Percentiles rank a stretch among this genome's conserved stretches.
Conservation (phyloP, 2,329 filamentous ascomycete genomes). For the Apiospora sp. region DNA sequence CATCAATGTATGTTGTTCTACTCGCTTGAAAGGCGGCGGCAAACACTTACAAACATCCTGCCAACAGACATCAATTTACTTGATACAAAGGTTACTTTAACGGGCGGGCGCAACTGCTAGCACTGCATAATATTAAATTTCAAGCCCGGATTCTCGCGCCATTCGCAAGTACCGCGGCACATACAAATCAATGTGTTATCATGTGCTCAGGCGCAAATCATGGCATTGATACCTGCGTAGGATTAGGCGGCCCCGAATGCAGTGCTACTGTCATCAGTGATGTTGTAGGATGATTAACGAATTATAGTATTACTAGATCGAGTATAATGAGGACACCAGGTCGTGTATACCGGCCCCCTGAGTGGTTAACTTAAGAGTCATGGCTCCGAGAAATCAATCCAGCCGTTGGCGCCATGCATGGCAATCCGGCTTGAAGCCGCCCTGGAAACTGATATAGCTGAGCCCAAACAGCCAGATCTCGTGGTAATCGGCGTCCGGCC, state of each 20-base stretch:
- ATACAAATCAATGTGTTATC: neutral
- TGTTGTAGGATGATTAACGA: constrained; percentile 3
- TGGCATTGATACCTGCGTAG: neutral
- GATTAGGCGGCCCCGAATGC: neutral
- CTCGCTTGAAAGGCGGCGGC: neutral
- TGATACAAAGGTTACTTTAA: neutral
- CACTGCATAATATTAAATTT: neutral
- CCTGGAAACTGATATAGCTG: constrained; percentile 23
- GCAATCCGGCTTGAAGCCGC: constrained; percentile 23
- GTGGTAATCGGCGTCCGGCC: constrained; percentile 21
- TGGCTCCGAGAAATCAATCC: neutral
- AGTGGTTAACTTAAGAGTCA: neutral
- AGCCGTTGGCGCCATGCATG: constrained; percentile 19
- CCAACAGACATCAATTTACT: neutral
- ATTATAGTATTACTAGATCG: neutral
- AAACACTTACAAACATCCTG: neutral
- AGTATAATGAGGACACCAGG: neutral
- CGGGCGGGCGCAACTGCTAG: neutral
- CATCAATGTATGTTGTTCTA: neutral
- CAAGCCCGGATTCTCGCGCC: neutral
- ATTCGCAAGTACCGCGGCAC: neutral
- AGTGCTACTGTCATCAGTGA: neutral
- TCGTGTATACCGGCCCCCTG: neutral
- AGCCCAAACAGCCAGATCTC: constrained; percentile 26
- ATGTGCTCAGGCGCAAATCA: neutral